Conservation (phyloP, 2,329 filamentous ascomycete genomes). For the Trichophyton benhamiae region DNA sequence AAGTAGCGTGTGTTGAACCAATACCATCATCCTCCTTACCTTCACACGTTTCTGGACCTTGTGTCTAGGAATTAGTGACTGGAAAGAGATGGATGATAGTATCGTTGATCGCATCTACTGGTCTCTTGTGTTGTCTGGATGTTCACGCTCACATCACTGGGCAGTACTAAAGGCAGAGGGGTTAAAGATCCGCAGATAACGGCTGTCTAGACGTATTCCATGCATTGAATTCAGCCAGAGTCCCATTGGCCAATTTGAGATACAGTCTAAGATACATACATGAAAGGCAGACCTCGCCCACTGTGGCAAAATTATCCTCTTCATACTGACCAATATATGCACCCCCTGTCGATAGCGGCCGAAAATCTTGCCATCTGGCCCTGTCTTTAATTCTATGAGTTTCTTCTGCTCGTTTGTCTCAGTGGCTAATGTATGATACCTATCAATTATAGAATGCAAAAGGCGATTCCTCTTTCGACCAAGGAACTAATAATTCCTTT, state of each 20-base stretch:
- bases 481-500: neutral
- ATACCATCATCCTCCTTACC: neutral
- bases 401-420: neutral
- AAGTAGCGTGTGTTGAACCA: neutral
- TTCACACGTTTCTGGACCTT: neutral
- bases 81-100: neutral
- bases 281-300: neutral
- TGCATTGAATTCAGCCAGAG: slow-evolving; percentile 5
- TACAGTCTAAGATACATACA: slow-evolving; percentile 16
- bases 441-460: neutral
- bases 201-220: neutral
- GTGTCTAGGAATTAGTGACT: neutral
- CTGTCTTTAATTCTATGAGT: neutral
- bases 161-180: neutral
- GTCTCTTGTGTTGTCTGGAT: neutral
- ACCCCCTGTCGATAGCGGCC: too few species aligned
- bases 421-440: neutral
- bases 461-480: neutral
- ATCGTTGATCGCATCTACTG: neutral
- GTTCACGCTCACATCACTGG: too few species aligned
- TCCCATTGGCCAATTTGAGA: slow-evolving; percentile 13
- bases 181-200: neutral
- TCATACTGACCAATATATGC: neutral
- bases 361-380: too few species aligned
- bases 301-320: neutral